phyloP scores from a whole-genome alignment of 345 rosid species.

The Reutealis trisperma region DNA sequence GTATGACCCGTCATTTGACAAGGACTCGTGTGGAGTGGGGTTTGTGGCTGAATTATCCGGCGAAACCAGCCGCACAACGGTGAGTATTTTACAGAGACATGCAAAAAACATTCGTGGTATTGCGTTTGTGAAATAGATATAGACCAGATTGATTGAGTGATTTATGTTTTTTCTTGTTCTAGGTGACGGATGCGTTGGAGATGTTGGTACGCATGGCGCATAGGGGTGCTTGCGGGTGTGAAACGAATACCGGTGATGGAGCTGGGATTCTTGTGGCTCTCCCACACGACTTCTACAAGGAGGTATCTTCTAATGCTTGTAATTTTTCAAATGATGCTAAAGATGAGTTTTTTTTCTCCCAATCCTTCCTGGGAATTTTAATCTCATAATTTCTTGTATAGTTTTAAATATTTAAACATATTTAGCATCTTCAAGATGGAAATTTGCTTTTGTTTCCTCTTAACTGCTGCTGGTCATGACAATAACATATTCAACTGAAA shows the following conservation, averaged over 20 bases:
- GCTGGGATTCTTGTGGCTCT: conserved; percentile 95
- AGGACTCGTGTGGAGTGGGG: conserved; percentile 99
- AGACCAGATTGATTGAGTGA: not conserved
- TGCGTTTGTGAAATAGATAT: not conserved
- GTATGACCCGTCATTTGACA: conserved; percentile 87
- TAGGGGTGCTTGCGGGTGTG: conserved; percentile 99
- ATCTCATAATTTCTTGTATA: not conserved
- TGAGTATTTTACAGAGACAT: conserved; percentile 1
- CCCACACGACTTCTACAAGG: conserved; percentile 75
- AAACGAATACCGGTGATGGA: conserved; percentile 95
- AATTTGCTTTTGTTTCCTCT: not conserved
- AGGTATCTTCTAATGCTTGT: conserved; percentile 38
- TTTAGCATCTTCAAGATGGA: not conserved
- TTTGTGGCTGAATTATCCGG: conserved; percentile 96
- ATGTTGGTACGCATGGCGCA: conserved; percentile 95
- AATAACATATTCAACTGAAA: not conserved
- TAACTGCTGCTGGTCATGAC: not conserved
- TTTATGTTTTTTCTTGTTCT: not conserved
- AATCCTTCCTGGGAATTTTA: not conserved
- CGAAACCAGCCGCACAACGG: conserved; percentile 87
- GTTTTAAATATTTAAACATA: not conserved
- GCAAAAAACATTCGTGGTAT: too few relatives aligned
- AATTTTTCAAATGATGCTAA: too few relatives aligned
- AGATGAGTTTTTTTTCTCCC: not conserved
- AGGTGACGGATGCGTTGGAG: conserved; percentile 94